These are phyloP conservation scores for Plasmodium knowlesi DNA, from an alignment of 169 alveolate genomes.

Conservation along the genomic window DNA sequence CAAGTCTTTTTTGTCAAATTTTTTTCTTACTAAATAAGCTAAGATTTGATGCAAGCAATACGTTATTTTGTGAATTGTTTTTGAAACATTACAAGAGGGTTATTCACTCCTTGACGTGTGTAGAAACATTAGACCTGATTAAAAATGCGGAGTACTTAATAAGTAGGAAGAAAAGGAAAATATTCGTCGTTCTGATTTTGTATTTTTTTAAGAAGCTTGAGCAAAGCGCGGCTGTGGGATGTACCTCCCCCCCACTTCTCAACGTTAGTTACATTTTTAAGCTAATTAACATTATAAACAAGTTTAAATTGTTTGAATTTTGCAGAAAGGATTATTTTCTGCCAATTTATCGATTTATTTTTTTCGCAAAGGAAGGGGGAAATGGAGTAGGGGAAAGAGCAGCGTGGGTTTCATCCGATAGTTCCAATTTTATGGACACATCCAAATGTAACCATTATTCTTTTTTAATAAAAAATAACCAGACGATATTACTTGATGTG, in stretches of 20 bases:
- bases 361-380: not conserved
- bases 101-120: slow-evolving; percentile 28
- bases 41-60: slow-evolving; percentile 55
- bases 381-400: not conserved
- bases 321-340: slow-evolving; percentile 37
- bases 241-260: not conserved
- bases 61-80: slow-evolving; percentile 28
- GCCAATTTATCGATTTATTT: slow-evolving; percentile 49
- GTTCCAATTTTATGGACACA: not conserved
- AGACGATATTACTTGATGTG: slow-evolving; percentile 19
- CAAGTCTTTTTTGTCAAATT: slow-evolving; percentile 54
- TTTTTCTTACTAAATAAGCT: slow-evolving; percentile 62
- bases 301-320: slow-evolving; percentile 48
- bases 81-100: slow-evolving; percentile 65
- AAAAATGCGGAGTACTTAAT: slow-evolving; percentile 62
- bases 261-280: slow-evolving; percentile 34
- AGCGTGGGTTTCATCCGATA: not conserved
- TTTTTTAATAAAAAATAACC: slow-evolving; percentile 31
- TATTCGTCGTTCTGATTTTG: slow-evolving; percentile 51
- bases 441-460: slow-evolving; percentile 12
- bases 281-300: slow-evolving; percentile 55
- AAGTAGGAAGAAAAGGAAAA: slow-evolving; percentile 44
- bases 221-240: not conserved
- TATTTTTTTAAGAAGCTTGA: slow-evolving; percentile 48
- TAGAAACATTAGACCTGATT: slow-evolving; percentile 34